Conservation (phyloP, 768 basidiomycete genomes). For the Amyloporia xantha region DNA sequence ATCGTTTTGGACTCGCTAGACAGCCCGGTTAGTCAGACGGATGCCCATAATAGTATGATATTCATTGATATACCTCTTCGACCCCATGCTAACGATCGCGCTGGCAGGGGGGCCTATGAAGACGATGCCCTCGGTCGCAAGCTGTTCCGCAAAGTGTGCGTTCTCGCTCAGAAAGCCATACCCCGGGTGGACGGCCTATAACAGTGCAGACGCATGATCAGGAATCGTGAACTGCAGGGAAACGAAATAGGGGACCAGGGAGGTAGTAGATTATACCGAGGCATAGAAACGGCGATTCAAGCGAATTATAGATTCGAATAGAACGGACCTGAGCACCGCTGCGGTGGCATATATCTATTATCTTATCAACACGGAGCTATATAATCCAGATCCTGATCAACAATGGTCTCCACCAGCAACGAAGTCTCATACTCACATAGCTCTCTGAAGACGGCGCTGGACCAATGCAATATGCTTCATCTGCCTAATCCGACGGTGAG, state of each 20-base stretch:
- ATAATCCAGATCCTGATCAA: too few species aligned
- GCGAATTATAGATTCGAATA: not conserved
- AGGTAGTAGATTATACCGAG: too few species aligned
- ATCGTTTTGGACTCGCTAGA: slow-evolving; percentile 92
- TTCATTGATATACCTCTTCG: slow-evolving; percentile 60
- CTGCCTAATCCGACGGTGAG: slow-evolving; percentile 35
- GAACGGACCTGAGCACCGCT: slow-evolving; percentile 75
- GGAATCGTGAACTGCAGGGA: too few species aligned
- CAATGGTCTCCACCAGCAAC: too few species aligned
- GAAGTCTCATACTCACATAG: slow-evolving; percentile 55
- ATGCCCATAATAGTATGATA: not conserved
- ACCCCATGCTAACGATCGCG: slow-evolving; percentile 92
- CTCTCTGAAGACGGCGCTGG: slow-evolving; percentile 85
- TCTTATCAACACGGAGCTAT: slow-evolving; percentile 82
- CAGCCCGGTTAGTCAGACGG: not conserved
- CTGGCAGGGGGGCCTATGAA: slow-evolving; percentile 88
- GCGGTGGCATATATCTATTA: slow-evolving; percentile 72
- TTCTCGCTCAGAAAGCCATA: slow-evolving; percentile 93
- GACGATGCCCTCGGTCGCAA: slow-evolving; percentile 73
- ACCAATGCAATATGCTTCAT: slow-evolving; percentile 66
- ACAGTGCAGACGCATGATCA: too few species aligned
- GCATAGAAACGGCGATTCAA: too few species aligned
- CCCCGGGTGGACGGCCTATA: slow-evolving; percentile 88
- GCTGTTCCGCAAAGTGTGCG: slow-evolving; percentile 65
- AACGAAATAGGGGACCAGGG: too few species aligned